phyloP scores from a whole-genome alignment of 129 eudicot genomes.

The Logfia minima region DNA sequence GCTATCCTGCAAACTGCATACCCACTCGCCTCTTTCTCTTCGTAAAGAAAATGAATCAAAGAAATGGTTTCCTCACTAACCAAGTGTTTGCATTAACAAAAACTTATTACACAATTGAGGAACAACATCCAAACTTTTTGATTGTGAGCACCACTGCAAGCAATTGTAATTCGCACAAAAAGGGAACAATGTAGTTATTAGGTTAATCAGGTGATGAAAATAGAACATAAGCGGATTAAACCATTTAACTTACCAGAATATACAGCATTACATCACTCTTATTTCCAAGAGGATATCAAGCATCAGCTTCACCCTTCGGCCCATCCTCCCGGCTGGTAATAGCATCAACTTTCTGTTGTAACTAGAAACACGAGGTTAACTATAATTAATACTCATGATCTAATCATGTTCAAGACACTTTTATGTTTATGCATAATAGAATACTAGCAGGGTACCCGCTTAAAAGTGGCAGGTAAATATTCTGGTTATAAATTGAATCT shows the following conservation, averaged over 20 bases:
- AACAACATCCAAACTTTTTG: slow-evolving; percentile 36
- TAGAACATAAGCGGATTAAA: background rate
- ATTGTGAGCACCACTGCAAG: slow-evolving; percentile 37
- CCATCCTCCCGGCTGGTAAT: slow-evolving; percentile 51
- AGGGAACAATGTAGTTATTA: background rate
- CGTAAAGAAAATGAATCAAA: slow-evolving; percentile 39
- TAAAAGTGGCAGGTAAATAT: no score
- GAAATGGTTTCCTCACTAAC: slow-evolving; percentile 35
- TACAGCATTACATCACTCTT: slow-evolving; percentile 44
- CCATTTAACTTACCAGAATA: slow-evolving; percentile 45
- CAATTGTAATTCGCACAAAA: slow-evolving; percentile 8
- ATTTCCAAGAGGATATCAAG: slow-evolving; percentile 39
- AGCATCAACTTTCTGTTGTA: slow-evolving; percentile 66
- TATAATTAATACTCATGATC: background rate
- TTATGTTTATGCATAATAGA: background rate
- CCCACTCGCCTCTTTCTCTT: slow-evolving; percentile 24
- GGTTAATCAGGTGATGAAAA: background rate
- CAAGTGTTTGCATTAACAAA: slow-evolving; percentile 24
- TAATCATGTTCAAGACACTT: background rate
- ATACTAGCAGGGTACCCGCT: no score
- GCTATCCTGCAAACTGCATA: slow-evolving; percentile 27
- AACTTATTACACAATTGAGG: slow-evolving; percentile 30
- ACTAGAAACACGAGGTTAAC: slow-evolving; percentile 41
- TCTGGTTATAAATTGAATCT: no score
- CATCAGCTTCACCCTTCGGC: slow-evolving; percentile 50